Base-by-base conservation (phyloP, 306 rosid genomes). In the Dalbergia cultrata region DNA sequence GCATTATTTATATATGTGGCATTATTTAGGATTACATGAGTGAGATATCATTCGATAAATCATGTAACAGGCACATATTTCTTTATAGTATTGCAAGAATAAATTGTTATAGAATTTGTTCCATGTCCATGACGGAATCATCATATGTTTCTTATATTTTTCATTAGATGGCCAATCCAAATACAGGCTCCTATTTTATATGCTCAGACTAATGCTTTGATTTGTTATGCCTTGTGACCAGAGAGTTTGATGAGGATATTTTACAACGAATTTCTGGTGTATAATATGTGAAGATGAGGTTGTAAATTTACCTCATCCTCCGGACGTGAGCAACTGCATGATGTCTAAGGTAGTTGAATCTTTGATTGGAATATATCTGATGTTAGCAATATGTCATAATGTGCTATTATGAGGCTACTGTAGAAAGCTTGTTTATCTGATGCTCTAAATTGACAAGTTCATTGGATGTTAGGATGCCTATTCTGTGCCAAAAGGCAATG, bases 251-350 rank as follows among this genome's bases (percentile, higher is more conserved):
- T 80, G 98, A 95, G 86, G 83, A 68, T 84, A 86, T 91, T 41
- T 75, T 95, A 44, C 90, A 90, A 87, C 87, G 90, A 86, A 87
- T 93, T 54, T 79, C 87, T 39, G 94, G 86, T 52, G 70, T 91
- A 54, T 90, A 87, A 85, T 90, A 88, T 57, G 98, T 57, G 98
- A 95, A 89, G 99, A 95, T 74, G 99, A 91, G 47, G 87, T 93
- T 84, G 76, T 69, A 67, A 85, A 62, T 89, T 89, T 95, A 83
- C 99, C 98, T 67, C 90, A 82, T 64, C 88, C 99, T 84, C 96
- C 89, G 50, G 99, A 95, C 83, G 97, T 90, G 81, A 93, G 98
- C 91, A 95, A 82, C 81, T 93, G 89, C 88, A 77, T 95, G 94
- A 90, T 95, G 84, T 85, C 92, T 12, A 97, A 95, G 98, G 98